A percentile compares a stretch with the other conserved stretches of the same genome.
Evolutionary conservation across 164 flowering plant genomes (phyloP).

Genomic region (Chloranthus sessilifolius): DNA sequence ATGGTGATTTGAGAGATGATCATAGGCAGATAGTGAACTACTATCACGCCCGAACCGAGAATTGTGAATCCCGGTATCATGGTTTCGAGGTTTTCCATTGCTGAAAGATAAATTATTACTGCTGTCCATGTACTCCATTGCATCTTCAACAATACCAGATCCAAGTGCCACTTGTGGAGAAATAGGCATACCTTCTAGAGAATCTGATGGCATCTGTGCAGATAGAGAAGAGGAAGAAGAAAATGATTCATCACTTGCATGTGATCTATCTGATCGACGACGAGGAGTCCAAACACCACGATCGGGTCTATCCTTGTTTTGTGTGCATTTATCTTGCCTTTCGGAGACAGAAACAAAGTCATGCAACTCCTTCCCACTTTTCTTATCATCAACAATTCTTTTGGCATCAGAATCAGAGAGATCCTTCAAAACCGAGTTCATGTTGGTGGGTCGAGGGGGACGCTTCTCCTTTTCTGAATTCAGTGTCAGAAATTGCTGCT

Average conservation of each 20-base stretch:
- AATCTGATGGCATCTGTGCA: slow-evolving; percentile 26
- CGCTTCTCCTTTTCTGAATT: slow-evolving; percentile 59
- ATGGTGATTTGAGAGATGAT: slow-evolving; percentile 20
- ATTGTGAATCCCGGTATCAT: slow-evolving; percentile 10
- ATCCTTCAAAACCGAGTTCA: slow-evolving; percentile 24
- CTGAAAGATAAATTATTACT: slow-evolving; percentile 5
- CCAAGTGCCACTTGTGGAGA: slow-evolving; percentile 8
- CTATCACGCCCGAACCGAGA: slow-evolving; percentile 18
- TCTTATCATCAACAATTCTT: slow-evolving; percentile 30
- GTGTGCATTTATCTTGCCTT: slow-evolving; percentile 55
- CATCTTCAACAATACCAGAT: slow-evolving; percentile 16
- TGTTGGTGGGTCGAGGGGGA: slow-evolving; percentile 48
- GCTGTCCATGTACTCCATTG: slow-evolving; percentile 1
- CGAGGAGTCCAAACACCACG: slow-evolving; percentile 83
- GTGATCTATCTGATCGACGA: slow-evolving; percentile 66
- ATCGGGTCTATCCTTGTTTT: slow-evolving; percentile 77
- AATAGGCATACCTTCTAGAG: slow-evolving; percentile 13
- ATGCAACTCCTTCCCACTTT: slow-evolving; percentile 26
- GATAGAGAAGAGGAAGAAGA: slow-evolving; percentile 42
- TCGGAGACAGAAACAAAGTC: slow-evolving; percentile 28
- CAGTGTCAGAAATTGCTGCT: slow-evolving; percentile 34
- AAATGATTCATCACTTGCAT: slow-evolving; percentile 60
- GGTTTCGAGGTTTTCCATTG: slow-evolving; percentile 12
- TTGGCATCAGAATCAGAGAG: slow-evolving; percentile 31
- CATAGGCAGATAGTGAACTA: slow-evolving; percentile 12